Evolutionary conservation across 2,329 filamentous ascomycete species (phyloP).

Genomic region (Neopestalotiopsis sp.): DNA sequence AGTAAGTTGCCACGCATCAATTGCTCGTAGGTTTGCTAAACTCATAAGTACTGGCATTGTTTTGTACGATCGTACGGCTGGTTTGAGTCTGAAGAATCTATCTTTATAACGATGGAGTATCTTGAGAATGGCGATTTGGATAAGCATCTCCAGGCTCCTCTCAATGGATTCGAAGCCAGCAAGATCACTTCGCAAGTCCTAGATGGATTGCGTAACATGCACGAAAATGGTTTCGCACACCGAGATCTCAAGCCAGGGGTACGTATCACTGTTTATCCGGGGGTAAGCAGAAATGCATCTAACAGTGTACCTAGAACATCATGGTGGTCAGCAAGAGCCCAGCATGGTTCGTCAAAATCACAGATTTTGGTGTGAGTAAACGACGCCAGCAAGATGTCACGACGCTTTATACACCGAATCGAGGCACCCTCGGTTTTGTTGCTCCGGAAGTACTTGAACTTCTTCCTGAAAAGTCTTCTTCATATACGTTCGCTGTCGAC

Average conservation of each 20-base stretch:
- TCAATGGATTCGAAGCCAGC: constrained; percentile 17
- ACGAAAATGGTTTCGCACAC: constrained; percentile 23
- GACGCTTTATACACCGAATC: constrained; percentile 18
- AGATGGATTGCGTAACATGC: constrained; percentile 23
- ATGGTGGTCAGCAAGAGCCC: constrained; percentile 26
- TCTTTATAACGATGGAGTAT: constrained; percentile 27
- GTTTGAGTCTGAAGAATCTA: constrained; percentile 18
- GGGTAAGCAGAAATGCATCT: too few species aligned
- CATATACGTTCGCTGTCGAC: constrained; percentile 26
- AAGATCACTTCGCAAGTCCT: constrained; percentile 21
- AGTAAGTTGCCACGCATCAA: constrained; percentile 6
- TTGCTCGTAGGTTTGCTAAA: too few species aligned
- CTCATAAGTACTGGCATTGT: constrained; percentile 22
- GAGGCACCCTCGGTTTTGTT: constrained; percentile 25
- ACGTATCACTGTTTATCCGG: background rate
- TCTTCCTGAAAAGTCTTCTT: background rate
- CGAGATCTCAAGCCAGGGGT: constrained; percentile 26
- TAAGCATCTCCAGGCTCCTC: constrained; percentile 6
- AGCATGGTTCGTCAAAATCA: constrained; percentile 34
- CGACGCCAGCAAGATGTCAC: constrained; percentile 23
- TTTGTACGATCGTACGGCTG: constrained; percentile 25
- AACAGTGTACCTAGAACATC: constrained; percentile 29
- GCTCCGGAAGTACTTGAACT: constrained; percentile 27
- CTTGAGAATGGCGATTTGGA: constrained; percentile 20
- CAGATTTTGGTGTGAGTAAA: constrained; percentile 33